These are phyloP conservation scores for Solanum pimpinellifolium DNA, from an alignment of 257 asterid genomes.

Conservation along the genomic window DNA sequence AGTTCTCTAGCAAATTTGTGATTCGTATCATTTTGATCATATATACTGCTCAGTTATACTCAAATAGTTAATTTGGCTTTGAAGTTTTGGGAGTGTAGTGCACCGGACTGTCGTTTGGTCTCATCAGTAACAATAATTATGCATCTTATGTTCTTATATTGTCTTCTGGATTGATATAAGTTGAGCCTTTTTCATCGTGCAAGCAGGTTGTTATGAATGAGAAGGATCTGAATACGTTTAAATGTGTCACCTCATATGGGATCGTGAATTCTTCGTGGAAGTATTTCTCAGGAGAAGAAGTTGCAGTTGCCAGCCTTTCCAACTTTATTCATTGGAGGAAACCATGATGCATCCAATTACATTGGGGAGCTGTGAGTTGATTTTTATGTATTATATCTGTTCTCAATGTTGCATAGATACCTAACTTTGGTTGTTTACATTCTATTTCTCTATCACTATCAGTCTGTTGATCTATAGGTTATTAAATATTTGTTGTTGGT, in stretches of 20 bases:
- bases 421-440: not conserved
- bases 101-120: rapidly evolving
- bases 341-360: conserved; percentile 88
- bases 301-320: conserved; percentile 42
- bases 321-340: conserved; percentile 81
- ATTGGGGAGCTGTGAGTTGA: conserved; percentile 80
- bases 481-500: too few relatives aligned
- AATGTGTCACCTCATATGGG: conserved; percentile 49
- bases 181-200: not conserved
- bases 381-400: not conserved
- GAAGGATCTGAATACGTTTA: conserved; percentile 51
- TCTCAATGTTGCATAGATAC: not conserved
- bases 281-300: conserved; percentile 59
- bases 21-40: not conserved
- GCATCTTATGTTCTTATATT: not conserved
- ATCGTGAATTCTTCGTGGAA: too few relatives aligned
- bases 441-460: not conserved
- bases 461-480: not conserved
- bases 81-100: not conserved
- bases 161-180: not conserved
- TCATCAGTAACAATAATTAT: not conserved
- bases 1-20: not conserved
- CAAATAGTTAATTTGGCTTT: not conserved
- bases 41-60: not conserved
- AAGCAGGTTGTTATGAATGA: conserved; percentile 72